Evolutionary conservation across 2,329 filamentous ascomycete genomes (phyloP).

Genomic region (Phialocephala subalpina): DNA sequence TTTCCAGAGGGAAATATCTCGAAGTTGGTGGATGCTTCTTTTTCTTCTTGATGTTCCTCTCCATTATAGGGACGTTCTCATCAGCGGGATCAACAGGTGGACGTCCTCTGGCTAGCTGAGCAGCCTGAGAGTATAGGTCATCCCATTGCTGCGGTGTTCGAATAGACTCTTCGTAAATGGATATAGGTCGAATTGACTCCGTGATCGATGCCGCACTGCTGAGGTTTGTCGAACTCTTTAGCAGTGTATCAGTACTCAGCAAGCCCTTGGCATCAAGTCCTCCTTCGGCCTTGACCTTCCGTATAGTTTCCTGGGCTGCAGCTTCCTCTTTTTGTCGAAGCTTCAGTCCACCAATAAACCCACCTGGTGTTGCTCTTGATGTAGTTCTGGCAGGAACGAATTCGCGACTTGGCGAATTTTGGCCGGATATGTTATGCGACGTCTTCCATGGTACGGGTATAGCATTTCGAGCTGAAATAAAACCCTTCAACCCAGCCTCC

Average conservation of each 20-base stretch:
- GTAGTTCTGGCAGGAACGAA: slow-evolving; percentile 9
- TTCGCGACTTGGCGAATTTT: slow-evolving; percentile 21
- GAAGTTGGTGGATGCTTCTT: slow-evolving; percentile 27
- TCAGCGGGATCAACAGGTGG: slow-evolving; percentile 1
- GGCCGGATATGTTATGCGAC: slow-evolving; percentile 13
- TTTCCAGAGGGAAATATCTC: slow-evolving; percentile 23
- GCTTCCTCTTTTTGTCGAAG: slow-evolving; percentile 38
- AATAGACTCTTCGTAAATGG: slow-evolving; percentile 26
- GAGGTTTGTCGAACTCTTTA: not conserved
- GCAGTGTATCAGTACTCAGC: slow-evolving; percentile 2
- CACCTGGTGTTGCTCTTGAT: slow-evolving; percentile 18
- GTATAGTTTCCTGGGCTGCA: slow-evolving; percentile 30
- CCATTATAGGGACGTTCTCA: slow-evolving; percentile 28
- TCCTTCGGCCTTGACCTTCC: slow-evolving; percentile 17
- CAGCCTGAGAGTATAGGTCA: slow-evolving; percentile 23
- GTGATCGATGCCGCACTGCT: slow-evolving; percentile 19
- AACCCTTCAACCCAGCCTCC: slow-evolving; percentile 34
- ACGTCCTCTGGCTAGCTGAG: slow-evolving; percentile 5
- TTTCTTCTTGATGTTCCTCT: slow-evolving; percentile 29
- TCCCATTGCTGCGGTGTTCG: slow-evolving; percentile 32
- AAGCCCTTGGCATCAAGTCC: slow-evolving; percentile 6
- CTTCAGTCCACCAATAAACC: slow-evolving; percentile 44
- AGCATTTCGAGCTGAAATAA: slow-evolving; percentile 29
- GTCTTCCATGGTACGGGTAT: slow-evolving; percentile 30
- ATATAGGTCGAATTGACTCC: slow-evolving; percentile 21